phyloP scores from a whole-genome alignment of 208 protist species.

The Crithidia expoeki region DNA sequence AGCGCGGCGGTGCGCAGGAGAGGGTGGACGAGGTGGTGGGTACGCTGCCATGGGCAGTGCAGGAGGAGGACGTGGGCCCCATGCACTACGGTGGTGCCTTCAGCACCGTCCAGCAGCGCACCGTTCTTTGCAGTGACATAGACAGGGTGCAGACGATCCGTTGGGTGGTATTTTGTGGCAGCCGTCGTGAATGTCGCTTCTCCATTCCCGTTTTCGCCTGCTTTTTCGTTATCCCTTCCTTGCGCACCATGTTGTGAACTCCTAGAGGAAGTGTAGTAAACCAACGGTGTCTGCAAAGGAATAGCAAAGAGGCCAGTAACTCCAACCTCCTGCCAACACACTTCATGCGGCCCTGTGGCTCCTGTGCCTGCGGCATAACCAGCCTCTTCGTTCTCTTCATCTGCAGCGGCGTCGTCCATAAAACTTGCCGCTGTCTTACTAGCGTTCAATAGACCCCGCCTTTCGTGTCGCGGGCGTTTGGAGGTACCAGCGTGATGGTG shows the following conservation, averaged over 20 bases:
- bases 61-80: constrained; percentile 41
- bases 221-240: no score
- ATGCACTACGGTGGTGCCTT: background rate
- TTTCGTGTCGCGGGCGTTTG: constrained; percentile 34
- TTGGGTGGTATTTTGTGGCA: background rate
- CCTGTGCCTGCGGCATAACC: background rate
- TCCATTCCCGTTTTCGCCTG: background rate
- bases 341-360: background rate
- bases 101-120: background rate
- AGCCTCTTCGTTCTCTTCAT: constrained; percentile 32
- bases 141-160: constrained; percentile 23
- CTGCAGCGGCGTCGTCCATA: constrained; percentile 11
- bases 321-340: constrained; percentile 73
- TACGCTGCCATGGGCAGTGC: constrained; percentile 53
- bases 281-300: constrained; percentile 46
- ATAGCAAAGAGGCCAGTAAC: constrained; percentile 67
- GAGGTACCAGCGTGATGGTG: background rate
- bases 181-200: background rate
- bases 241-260: background rate
- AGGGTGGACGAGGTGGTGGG: constrained; percentile 58
- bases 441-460: no score
- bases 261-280: constrained; percentile 12
- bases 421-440: no score
- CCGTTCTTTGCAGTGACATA: background rate
- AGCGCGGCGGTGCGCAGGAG: constrained; percentile 33